These are phyloP conservation scores for Prunus mume DNA, from an alignment of 306 rosid genomes.

Conservation along the genomic window DNA sequence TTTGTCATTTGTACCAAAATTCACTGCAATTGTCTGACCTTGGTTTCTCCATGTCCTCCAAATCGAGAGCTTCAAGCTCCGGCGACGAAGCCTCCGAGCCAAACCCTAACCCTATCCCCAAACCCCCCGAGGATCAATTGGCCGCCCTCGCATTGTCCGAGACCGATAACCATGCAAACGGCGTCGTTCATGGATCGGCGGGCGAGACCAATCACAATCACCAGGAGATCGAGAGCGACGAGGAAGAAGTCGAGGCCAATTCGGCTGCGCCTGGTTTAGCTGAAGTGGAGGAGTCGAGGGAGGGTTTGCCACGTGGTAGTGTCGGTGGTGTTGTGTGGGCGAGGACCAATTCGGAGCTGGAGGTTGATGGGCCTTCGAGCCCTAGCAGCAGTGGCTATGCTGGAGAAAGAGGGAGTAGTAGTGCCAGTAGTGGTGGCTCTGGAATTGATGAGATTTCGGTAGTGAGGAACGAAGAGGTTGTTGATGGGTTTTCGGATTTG, in stretches of 20 bases:
- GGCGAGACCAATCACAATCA: neutral
- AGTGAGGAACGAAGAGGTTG: conserved; percentile 34
- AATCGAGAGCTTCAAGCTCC: conserved; percentile 32
- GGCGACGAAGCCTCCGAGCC: conserved; percentile 38
- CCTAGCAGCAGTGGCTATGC: conserved; percentile 91
- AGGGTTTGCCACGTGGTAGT: conserved; percentile 23
- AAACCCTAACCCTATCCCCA: conserved; percentile 12
- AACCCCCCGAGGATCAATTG: conserved; percentile 38
- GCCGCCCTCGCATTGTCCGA: conserved; percentile 47
- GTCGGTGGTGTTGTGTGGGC: conserved; percentile 32
- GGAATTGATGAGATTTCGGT: conserved; percentile 49
- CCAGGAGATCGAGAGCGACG: conserved; percentile 19
- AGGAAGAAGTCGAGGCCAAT: conserved; percentile 23
- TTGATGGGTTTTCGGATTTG: conserved; percentile 39
- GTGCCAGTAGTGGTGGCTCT: conserved; percentile 48
- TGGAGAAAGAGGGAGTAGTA: conserved; percentile 74
- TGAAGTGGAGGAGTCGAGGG: conserved; percentile 16
- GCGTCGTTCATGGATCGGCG: conserved; percentile 38
- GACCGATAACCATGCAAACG: conserved; percentile 39
- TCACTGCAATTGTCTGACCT: neutral
- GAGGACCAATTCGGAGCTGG: conserved; percentile 58
- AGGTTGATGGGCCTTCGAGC: conserved; percentile 45
- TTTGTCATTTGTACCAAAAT: neutral
- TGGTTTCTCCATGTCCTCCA: conserved; percentile 34
- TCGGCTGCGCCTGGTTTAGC: conserved; percentile 9